Conservation (phyloP, 1,284 basidiomycete species). For the Ganoderma leucocontextum region DNA sequence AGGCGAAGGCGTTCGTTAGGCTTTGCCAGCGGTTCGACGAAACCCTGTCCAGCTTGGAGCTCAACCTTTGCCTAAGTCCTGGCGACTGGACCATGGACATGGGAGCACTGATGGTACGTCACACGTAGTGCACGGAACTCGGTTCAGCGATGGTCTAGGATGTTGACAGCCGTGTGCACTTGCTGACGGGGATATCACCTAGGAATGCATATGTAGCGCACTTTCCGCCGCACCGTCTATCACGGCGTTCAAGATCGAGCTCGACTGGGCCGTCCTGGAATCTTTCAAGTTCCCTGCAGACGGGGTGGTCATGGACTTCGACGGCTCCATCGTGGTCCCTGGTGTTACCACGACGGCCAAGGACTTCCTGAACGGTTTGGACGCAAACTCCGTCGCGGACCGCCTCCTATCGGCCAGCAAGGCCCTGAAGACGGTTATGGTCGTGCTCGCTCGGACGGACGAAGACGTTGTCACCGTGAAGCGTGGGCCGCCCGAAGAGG, state of each 20-base stretch:
- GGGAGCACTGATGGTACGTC: not conserved
- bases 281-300: not conserved
- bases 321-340: not conserved
- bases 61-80: not conserved
- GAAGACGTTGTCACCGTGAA: not conserved
- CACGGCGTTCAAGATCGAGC: not conserved
- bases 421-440: not conserved
- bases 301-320: not conserved
- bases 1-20: not conserved
- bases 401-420: not conserved
- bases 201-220: not conserved
- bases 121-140: not conserved
- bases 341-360: not conserved
- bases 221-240: not conserved
- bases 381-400: not conserved
- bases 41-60: not conserved
- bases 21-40: not conserved
- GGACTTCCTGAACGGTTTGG: not conserved
- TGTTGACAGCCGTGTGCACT: too few species aligned
- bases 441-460: constrained; percentile 1
- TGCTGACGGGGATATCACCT: not conserved
- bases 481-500: not conserved
- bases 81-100: not conserved
- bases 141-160: too few species aligned
- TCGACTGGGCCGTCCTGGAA: not conserved